phyloP scores from a whole-genome alignment of 2,329 filamentous ascomycete species.

The Apiospora pterosperma region DNA sequence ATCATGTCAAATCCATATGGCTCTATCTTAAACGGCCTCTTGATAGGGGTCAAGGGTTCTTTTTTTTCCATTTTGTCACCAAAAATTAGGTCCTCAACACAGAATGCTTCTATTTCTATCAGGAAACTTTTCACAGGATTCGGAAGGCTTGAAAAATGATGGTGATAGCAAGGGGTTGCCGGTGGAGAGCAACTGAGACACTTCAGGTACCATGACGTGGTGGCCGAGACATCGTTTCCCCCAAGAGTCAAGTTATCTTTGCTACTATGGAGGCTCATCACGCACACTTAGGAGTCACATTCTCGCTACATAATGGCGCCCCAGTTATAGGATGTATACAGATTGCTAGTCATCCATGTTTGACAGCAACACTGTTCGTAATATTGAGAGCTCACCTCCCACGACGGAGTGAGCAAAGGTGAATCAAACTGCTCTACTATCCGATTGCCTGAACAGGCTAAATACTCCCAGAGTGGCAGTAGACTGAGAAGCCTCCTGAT shows the following conservation, averaged over 20 bases:
- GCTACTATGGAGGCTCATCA: background rate
- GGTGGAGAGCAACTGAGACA: background rate
- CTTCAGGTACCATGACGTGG: background rate
- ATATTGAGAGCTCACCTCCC: fast-evolving
- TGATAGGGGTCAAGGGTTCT: background rate
- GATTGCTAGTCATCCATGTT: background rate
- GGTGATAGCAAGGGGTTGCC: background rate
- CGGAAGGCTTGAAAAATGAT: background rate
- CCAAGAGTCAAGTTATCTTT: background rate
- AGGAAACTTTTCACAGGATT: background rate
- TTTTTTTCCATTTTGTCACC: background rate
- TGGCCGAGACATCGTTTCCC: background rate
- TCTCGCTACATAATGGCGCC: background rate
- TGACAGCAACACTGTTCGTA: background rate
- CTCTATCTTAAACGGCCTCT: background rate
- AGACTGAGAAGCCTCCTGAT: too few relatives aligned
- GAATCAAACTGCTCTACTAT: too few relatives aligned
- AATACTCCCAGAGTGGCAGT: too few relatives aligned
- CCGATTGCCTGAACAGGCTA: too few relatives aligned
- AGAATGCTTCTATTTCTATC: background rate
- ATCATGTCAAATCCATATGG: background rate
- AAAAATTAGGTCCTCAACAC: background rate
- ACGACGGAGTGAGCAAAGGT: too few relatives aligned
- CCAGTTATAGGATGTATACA: background rate
- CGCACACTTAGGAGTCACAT: background rate